Evolutionary conservation across 768 basidiomycete species (phyloP).

Genomic region (Tulasnella sp.): DNA sequence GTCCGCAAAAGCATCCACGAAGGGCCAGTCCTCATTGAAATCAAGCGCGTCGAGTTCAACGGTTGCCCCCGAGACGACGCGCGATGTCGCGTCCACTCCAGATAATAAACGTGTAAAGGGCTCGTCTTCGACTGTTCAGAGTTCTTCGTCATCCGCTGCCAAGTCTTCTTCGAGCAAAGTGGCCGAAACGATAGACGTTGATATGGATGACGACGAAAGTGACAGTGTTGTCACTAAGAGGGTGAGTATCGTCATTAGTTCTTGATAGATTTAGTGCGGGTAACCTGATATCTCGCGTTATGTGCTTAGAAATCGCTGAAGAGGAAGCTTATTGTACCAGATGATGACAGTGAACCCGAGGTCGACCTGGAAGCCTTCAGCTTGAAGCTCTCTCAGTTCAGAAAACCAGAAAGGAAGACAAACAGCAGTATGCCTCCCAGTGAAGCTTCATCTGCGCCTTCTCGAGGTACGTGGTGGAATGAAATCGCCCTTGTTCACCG

Average conservation of each 20-base stretch:
- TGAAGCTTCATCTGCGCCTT: slow-evolving; percentile 7
- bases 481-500: not conserved
- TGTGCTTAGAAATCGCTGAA: slow-evolving; percentile 11
- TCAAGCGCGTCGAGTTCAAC: not conserved
- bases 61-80: not conserved
- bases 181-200: slow-evolving; percentile 45
- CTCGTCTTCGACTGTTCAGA: slow-evolving; percentile 51
- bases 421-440: slow-evolving; percentile 37
- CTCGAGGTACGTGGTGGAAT: not conserved
- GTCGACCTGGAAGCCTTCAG: slow-evolving; percentile 17
- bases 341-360: slow-evolving; percentile 7
- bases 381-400: slow-evolving; percentile 17
- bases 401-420: slow-evolving; percentile 36
- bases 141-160: not conserved
- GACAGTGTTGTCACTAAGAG: slow-evolving; percentile 25
- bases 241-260: not conserved
- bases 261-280: not conserved
- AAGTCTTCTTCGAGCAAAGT: not conserved
- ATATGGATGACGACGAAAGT: slow-evolving; percentile 39
- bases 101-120: slow-evolving; percentile 25
- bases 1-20: not conserved
- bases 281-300: not conserved
- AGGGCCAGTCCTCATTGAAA: not conserved
- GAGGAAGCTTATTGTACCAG: slow-evolving; percentile 16
- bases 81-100: slow-evolving; percentile 2